Conservation (phyloP, 2,329 filamentous ascomycete species). For the Clarireedia monteithiana region DNA sequence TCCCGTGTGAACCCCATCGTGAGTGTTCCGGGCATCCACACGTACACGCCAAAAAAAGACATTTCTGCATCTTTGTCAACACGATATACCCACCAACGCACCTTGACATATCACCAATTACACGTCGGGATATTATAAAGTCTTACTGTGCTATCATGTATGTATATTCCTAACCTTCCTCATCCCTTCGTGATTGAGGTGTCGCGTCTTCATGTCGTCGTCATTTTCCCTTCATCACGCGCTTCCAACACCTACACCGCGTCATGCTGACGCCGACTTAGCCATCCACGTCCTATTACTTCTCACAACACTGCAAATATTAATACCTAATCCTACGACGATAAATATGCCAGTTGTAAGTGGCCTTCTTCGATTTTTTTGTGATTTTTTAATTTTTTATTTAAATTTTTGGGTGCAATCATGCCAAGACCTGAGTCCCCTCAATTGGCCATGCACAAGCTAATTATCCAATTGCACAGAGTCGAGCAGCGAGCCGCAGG, state of each 20-base stretch:
- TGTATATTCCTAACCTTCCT: conserved; percentile 10
- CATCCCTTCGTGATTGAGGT: not conserved
- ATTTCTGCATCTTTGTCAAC: conserved; percentile 6
- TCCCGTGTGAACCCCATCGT: not conserved
- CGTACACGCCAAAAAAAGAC: conserved; percentile 1
- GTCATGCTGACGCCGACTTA: conserved; percentile 23
- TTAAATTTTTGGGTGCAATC: not conserved
- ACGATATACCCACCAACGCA: conserved; percentile 17
- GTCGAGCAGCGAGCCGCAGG: conserved; percentile 66
- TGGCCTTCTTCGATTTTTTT: conserved; percentile 19
- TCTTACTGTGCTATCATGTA: conserved; percentile 15
- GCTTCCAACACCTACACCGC: conserved; percentile 19
- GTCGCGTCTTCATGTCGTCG: conserved; percentile 21
- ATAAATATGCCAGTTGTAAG: conserved; percentile 49
- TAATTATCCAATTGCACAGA: conserved; percentile 30
- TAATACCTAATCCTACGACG: conserved; percentile 30
- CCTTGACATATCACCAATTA: conserved; percentile 13
- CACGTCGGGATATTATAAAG: conserved; percentile 8
- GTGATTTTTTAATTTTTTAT: too few species aligned
- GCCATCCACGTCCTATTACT: conserved; percentile 9
- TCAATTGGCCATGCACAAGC: conserved; percentile 28
- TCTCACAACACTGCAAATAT: conserved; percentile 13
- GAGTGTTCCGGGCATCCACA: not conserved
- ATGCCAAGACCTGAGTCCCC: not conserved
- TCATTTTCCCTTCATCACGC: conserved; percentile 14